A percentile compares a stretch with the other conserved stretches of the same genome.
These are phyloP conservation scores for Zygnema circumcarinatum DNA, from an alignment of 139 green algal species.

Conservation along the genomic window DNA sequence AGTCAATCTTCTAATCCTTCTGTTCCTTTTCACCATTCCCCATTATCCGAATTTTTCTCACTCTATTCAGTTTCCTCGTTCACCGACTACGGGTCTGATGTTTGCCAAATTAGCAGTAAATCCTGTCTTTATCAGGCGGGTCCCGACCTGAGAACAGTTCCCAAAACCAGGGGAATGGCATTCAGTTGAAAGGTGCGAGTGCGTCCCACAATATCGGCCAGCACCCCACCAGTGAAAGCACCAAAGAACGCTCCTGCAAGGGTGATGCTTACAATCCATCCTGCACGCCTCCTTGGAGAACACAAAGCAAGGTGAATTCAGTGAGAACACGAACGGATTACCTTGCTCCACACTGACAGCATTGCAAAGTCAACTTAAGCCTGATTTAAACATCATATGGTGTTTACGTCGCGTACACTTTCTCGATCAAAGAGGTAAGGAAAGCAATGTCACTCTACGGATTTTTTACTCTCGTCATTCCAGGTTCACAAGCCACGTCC, in stretches of 20 bases:
- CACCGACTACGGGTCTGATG: too few species aligned
- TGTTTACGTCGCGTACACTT: not conserved
- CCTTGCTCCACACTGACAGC: not conserved
- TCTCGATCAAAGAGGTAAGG: not conserved
- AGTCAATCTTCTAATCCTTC: too few species aligned
- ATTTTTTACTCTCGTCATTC: not conserved
- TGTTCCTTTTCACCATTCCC: too few species aligned
- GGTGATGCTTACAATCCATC: conserved; percentile 47
- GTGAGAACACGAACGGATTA: not conserved
- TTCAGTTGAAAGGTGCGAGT: conserved; percentile 51
- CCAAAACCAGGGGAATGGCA: conserved; percentile 34
- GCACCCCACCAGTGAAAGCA: conserved; percentile 7
- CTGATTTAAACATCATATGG: not conserved
- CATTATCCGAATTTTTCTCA: too few species aligned
- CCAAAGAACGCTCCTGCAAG: conserved; percentile 42
- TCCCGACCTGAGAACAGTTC: conserved; percentile 45
- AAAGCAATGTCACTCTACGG: not conserved
- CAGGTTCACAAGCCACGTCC: too few species aligned
- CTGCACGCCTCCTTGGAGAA: conserved; percentile 13
- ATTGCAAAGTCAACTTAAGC: not conserved
- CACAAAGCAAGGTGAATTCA: not conserved
- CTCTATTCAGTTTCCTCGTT: too few species aligned
- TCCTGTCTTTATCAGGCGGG: too few species aligned
- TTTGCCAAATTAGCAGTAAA: too few species aligned
- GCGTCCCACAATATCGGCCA: conserved; percentile 30